Conservation (phyloP, 805 yeast genomes). For the Starmerella floris region DNA sequence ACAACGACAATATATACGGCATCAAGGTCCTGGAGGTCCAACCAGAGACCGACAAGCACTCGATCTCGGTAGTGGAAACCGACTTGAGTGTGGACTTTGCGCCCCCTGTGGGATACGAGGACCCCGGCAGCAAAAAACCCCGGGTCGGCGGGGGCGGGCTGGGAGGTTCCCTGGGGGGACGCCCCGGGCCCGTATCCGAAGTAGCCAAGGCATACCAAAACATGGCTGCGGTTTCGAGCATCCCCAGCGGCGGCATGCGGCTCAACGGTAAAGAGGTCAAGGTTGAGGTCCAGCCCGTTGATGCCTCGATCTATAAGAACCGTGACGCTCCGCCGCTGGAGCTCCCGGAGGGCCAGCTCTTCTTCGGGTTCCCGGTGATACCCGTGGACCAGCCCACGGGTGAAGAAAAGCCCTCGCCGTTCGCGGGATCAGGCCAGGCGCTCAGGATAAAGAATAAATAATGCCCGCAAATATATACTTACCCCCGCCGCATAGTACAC, state of each 20-base stretch:
- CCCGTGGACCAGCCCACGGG: conserved; percentile 31
- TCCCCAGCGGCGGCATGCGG: conserved; percentile 9
- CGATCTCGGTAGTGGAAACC: conserved; percentile 91
- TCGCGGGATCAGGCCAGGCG: conserved; percentile 5
- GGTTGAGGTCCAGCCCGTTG: conserved; percentile 15
- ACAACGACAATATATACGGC: conserved; percentile 64
- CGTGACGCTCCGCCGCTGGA: conserved; percentile 48
- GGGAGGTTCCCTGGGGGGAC: neutral
- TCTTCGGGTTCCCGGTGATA: conserved; percentile 80
- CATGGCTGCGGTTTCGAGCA: neutral
- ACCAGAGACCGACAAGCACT: conserved; percentile 50
- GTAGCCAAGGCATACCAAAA: conserved; percentile 6
- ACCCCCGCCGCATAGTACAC: neutral
- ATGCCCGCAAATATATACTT: neutral
- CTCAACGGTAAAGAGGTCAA: conserved; percentile 18
- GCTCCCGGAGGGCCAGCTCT: conserved; percentile 73
- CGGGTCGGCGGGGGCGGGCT: conserved; percentile 3
- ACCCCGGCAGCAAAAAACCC: conserved; percentile 39
- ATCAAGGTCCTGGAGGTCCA: conserved; percentile 78
- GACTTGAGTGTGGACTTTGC: conserved; percentile 96
- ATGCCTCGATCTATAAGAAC: conserved; percentile 16
- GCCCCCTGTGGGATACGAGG: conserved; percentile 96
- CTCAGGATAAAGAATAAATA: neutral
- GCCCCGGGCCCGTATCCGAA: neutral
- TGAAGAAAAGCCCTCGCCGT: conserved; percentile 16